phyloP scores from a whole-genome alignment of 2,329 filamentous ascomycete species.

The Phialophora expanda region DNA sequence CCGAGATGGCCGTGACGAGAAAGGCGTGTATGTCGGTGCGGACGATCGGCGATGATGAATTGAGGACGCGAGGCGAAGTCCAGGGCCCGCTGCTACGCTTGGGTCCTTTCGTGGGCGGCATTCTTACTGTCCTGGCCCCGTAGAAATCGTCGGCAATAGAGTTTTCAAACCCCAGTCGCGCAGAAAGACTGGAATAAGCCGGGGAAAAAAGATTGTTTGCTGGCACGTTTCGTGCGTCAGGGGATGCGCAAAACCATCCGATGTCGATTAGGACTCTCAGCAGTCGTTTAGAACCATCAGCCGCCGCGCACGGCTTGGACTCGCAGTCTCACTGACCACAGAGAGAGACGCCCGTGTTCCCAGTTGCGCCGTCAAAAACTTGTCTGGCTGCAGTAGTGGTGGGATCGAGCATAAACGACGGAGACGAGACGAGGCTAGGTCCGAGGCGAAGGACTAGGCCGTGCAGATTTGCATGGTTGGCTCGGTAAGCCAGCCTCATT shows the following conservation, averaged over 20 bases:
- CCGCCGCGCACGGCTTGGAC: too few relatives aligned
- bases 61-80: slow-evolving; percentile 32
- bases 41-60: slow-evolving; percentile 32
- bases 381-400: not conserved
- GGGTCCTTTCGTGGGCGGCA: slow-evolving; percentile 21
- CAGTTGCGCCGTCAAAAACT: not conserved
- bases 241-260: not conserved
- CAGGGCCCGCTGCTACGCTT: slow-evolving; percentile 29
- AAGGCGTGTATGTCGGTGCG: slow-evolving; percentile 34
- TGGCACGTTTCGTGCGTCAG: too few relatives aligned
- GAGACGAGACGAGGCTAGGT: not conserved
- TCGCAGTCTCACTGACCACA: not conserved
- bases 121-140: not conserved
- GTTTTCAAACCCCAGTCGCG: not conserved
- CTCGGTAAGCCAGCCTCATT: slow-evolving; percentile 11
- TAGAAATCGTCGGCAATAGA: not conserved
- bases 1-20: slow-evolving; percentile 31
- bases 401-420: not conserved
- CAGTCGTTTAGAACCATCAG: not conserved
- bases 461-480: slow-evolving; percentile 6
- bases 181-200: not conserved
- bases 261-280: not conserved
- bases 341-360: not conserved
- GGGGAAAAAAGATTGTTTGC: not conserved
- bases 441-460: not conserved